These are phyloP conservation scores for Dendrobium nobile DNA, from an alignment of 106 monocot species.

Conservation along the genomic window DNA sequence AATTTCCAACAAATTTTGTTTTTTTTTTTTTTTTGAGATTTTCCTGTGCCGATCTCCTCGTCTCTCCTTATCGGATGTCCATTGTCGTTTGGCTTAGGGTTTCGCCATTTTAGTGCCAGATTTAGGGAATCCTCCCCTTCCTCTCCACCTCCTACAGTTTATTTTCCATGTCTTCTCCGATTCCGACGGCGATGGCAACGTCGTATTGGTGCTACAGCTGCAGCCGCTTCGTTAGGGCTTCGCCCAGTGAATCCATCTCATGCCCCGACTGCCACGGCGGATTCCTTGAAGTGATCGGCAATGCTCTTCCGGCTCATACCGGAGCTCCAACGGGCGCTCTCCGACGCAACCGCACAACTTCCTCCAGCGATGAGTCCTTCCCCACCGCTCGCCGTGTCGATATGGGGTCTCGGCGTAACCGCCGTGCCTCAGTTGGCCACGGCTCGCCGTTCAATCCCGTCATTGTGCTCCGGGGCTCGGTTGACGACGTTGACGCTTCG, in stretches of 20 bases:
- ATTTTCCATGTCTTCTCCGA: conserved; percentile 11
- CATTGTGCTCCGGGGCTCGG: conserved; percentile 24
- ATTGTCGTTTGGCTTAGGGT: background rate
- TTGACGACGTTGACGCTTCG: background rate
- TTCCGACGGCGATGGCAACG: conserved; percentile 4
- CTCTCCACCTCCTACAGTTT: background rate
- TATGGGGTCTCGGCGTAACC: background rate
- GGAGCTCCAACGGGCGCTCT: background rate
- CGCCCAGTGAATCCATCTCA: conserved; percentile 7
- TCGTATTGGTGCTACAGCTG: conserved; percentile 50
- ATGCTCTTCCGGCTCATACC: conserved; percentile 8
- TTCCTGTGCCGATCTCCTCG: background rate
- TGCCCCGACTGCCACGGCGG: conserved; percentile 38
- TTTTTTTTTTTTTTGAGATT: background rate
- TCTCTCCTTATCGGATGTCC: background rate
- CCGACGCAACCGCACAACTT: background rate
- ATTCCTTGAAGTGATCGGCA: conserved; percentile 28
- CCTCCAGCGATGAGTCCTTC: background rate
- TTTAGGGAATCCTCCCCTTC: background rate
- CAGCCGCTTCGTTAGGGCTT: conserved; percentile 26
- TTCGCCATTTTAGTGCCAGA: background rate
- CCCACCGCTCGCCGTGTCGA: background rate
- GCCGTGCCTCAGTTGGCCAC: conserved; percentile 14
- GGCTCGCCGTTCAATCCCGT: conserved; percentile 35
- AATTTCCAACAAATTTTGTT: background rate